Evolutionary conservation across 176 grass and related monocot species (phyloP), one percentile per base, ranked within the genome.

Genomic region (Pontederia crassipes): DNA sequence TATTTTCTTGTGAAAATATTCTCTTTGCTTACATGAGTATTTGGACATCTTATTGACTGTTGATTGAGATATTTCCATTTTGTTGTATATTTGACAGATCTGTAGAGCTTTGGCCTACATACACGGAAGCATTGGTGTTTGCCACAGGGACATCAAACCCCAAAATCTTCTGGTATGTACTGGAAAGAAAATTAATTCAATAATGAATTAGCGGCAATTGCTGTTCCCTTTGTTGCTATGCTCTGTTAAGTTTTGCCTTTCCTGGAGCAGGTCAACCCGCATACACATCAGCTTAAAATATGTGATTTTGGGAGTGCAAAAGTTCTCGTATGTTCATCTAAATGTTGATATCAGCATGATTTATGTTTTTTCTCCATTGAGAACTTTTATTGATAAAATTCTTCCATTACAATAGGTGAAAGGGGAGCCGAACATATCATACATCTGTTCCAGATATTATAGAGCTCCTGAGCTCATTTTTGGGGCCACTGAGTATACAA

Each of bases 391-490:
- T 66, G 16, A 55, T 56, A 71, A 58, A 56, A 55, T 28, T 54
- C 59, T 54, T 66, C 12, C 45, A 24, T 65, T 20, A 16, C 6
- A 40, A 52, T 76, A 95, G 89, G 89, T 95, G 46, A 76, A 75
- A 80, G 89, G 89, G 12, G 89, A 95, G 77, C 81, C 81, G 28
- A 95, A 95, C 80, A 95, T 95, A 77, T 88, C 89, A 56, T 95
- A 95, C 55, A 95, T 95, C 49, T 95, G 89, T 68, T 95, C 89
- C 46, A 82, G 89, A 79, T 95, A 88, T 48, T 95, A 95, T 55
- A 80, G 89, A 88, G 89, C 89, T 66, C 89, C 89, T 61, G 89
- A 95, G 66, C 81, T 88, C 55, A 95, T 95, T 74, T 95, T 95
- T 74, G 89, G 89, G 66, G 89, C 89, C 28, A 82, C 89, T 0